Base-by-base conservation (phyloP, 129 eudicot genomes). In the Oenanthe sinensis region DNA sequence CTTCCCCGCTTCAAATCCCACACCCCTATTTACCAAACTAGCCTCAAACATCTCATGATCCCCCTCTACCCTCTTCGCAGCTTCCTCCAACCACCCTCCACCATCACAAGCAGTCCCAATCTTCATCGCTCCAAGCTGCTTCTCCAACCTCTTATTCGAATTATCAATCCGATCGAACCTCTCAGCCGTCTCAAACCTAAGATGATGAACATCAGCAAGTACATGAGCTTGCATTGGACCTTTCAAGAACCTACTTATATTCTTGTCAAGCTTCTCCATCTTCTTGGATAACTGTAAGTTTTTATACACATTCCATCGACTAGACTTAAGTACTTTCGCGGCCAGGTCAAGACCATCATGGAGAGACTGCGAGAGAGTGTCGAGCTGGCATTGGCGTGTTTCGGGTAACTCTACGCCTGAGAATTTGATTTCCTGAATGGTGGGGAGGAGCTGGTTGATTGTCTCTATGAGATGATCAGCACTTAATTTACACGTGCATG, bases 181-280 rank as follows among this genome's bases (percentile, higher is more conserved):
- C 84, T 85, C 92, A 13, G 78, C 80, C 48, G 89, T 71, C 17
- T 87, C 96, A 11, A 89, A 84, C 87, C 92, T 81, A 75, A 83
- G n/a, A 54, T 91, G 98, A 72, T 91, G 98, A 36, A 94, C 97
- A n/a, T 94, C 98, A 19, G 98, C 98, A 8, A 94, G 85, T 14
- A 94, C 84, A 74, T 94, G 97, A 33, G 93, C 97, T 76, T 87
- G 96, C 83, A 93, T 75, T 3, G 92, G 87, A 0, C 92, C 91
- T 28, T 83, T 74, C 40, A 93, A 37, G 75, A 93, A 91, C 76
- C 88, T 81, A 9, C 89, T 82, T 3, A 93, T 87, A 67, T 33
- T 85, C 82, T 88, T 91, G 81, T 89, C 96, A 8, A 91, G 80
- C 76, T 90, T 94, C 84, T 94, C 98, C 97, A 94, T 94, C 47